phyloP scores from a whole-genome alignment of 805 yeast genomes.

The Ogataea nitratoaversa region DNA sequence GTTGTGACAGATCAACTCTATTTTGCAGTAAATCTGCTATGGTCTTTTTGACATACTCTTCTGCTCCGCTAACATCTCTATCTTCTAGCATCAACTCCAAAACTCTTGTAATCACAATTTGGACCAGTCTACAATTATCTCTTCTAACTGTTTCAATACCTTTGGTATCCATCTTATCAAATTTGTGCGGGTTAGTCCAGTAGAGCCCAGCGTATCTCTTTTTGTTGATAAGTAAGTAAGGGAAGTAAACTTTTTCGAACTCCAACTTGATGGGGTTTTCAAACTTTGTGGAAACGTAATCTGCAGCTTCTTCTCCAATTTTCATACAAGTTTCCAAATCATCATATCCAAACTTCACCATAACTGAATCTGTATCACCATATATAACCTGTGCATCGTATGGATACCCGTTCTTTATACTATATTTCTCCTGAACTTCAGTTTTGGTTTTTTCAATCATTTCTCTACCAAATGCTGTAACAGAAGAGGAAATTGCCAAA shows the following conservation, averaged over 20 bases:
- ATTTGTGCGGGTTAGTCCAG: slow-evolving; percentile 91
- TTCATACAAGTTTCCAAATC: slow-evolving; percentile 84
- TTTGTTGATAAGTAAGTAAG: slow-evolving; percentile 89
- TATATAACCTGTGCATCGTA: slow-evolving; percentile 87
- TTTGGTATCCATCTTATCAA: slow-evolving; percentile 95
- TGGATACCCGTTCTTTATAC: slow-evolving; percentile 76
- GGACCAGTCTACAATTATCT: slow-evolving; percentile 94
- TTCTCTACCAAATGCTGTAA: slow-evolving; percentile 91
- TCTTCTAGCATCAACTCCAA: slow-evolving; percentile 81
- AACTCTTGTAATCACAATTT: slow-evolving; percentile 89
- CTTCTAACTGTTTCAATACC: slow-evolving; percentile 98
- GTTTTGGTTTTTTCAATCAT: slow-evolving; percentile 93
- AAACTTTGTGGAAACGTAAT: slow-evolving; percentile 72
- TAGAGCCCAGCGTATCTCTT: slow-evolving; percentile 96
- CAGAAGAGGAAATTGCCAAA: slow-evolving; percentile 91
- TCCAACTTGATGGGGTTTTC: slow-evolving; percentile 87
- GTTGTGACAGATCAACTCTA: slow-evolving; percentile 84
- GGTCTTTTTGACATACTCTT: slow-evolving; percentile 76
- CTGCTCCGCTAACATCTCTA: slow-evolving; percentile 81
- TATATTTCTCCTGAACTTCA: slow-evolving; percentile 77
- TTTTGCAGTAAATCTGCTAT: slow-evolving; percentile 90
- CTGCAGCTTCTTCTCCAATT: slow-evolving; percentile 93
- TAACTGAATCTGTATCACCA: slow-evolving; percentile 99
- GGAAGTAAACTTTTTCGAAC: slow-evolving; percentile 94
- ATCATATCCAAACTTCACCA: slow-evolving; percentile 90